Evolutionary conservation across 495 filamentous ascomycete species (phyloP), one percentile per base, ranked within the genome.

Genomic region (Annulohypoxylon stygium): DNA sequence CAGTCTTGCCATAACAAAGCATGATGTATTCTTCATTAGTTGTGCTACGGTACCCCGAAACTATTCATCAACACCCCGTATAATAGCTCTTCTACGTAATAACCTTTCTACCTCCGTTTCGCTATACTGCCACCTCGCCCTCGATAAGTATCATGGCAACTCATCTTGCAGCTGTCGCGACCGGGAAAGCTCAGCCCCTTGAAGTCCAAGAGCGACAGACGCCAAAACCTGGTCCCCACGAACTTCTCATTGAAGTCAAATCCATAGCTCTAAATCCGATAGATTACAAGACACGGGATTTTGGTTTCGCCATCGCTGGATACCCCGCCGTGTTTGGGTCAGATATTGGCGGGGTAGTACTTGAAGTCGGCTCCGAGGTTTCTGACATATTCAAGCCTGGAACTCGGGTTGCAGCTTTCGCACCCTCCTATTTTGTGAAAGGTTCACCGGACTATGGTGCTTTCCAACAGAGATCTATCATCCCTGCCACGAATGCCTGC

Each of bases 241-340:
- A 88, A 39, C 77, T 88, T 70, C 83, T 88, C 37, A 79, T 88
- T 65, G 77, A 71, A 7, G 81, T 85, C 66, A 83, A 86, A 63
- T 80, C 86, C 18, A 61, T 88, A 25, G 85, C 85, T 25, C 74
- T 88, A 54, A 89, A 88, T 72, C 85, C 83, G 0, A 70, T 84
- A 69, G 85, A 87, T 73, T 69, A 16, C 50, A 18, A 63, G 39
- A 80, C 81, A 75, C 83, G 80, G 25, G 77, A 82, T 20, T 68
- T 74, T 6, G 82, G 82, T 58, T 79, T 85, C 73, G 75, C 79
- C 67, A 77, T 86, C 53, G 33, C 78, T 25, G 51, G 41, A 20
- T 84, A 82, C 71, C 84, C 84, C 0, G 71, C 82, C 3, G 69
- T 87, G 6, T 1, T 84, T 10, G 84, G 83, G 30, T 81, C 78